Base-by-base conservation (phyloP, 2,329 filamentous ascomycete genomes). In the Aureobasidium musti region DNA sequence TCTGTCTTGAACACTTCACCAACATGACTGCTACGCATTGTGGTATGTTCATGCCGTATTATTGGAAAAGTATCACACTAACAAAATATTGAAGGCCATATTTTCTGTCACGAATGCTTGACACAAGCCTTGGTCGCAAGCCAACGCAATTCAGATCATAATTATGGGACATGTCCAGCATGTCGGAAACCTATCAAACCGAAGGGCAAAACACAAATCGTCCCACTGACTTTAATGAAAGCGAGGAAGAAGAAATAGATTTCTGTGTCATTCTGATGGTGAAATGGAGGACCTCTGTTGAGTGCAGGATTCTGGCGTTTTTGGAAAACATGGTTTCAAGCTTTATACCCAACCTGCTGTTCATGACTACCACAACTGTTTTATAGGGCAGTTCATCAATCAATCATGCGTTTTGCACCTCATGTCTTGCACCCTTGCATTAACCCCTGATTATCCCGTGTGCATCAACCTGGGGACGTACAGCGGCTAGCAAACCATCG, bases 71-170 rank as follows among this genome's bases (percentile, higher is more conserved):
- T 49, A 33, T n/a, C 3, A n/a, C 39, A 35, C 21, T 67, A 30
- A 54, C 63, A 67, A 70, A 26, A 3, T 41, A 11, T 33, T 11
- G 19, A 66, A 87, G 85, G 86, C 0, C 86, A 89, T 72, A 78
- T 88, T 28, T 88, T 88, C 74, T 89, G 86, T 73, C 86, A 88
- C 71, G 82, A 83, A 41, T 89, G 86, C 70, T 82, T 89, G 49
- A 81, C 84, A 60, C 83, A 87, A 72, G 83, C 84, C n/a, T 76
- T 89, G 21, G 83, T 83, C 45, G 82, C 82, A 30, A 81, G 82
- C 50, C 84, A 86, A 70, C 82, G 82, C 69, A 82, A 80, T 47
- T 73, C 77, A 11, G 79, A 79, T 1, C 75, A 78, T 7, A 77
- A 77, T 50, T 78, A 79, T 68, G 78, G 77, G 1, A 80, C 75